Conservation (phyloP, 176 grass and related monocot species). For the Saccharum spontaneum region DNA sequence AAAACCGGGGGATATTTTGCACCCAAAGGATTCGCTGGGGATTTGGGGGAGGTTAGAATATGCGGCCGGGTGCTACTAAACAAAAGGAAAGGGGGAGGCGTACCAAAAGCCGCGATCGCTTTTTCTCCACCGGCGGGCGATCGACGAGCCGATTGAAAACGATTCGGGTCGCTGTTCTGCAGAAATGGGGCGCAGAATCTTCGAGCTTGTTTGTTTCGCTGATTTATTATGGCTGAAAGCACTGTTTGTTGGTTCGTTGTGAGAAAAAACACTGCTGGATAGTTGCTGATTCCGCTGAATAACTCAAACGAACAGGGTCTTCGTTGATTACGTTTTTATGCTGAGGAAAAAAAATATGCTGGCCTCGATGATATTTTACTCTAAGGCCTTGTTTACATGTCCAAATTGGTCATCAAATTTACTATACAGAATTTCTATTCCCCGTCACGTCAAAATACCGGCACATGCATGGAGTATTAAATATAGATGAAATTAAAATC, state of each 20-base stretch:
- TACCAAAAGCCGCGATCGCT: slow-evolving; percentile 34
- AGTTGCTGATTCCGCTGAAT: no score
- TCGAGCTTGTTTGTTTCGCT: no score
- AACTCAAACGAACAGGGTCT: no score
- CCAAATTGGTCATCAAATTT: no score
- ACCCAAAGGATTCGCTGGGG: slow-evolving; percentile 33
- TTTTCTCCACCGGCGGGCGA: slow-evolving; percentile 27
- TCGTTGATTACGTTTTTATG: slow-evolving; percentile 6
- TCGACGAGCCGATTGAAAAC: slow-evolving; percentile 9
- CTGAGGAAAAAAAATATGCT: neutral
- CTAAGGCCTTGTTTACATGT: no score
- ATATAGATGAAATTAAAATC: no score
- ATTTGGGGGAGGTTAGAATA: slow-evolving; percentile 36
- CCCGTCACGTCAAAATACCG: no score
- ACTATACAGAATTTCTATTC: no score
- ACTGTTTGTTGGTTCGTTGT: no score
- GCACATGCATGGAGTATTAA: no score
- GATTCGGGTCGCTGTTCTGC: slow-evolving; percentile 34
- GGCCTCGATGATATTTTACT: neutral
- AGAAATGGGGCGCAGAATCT: slow-evolving; percentile 30
- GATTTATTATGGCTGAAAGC: no score
- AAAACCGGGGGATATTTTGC: neutral
- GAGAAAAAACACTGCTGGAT: no score
- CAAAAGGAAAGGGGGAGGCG: neutral
- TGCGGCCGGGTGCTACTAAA: neutral